Evolutionary conservation across 73 alveolate genomes (phyloP).

Genomic region (Diophrys sp.): DNA sequence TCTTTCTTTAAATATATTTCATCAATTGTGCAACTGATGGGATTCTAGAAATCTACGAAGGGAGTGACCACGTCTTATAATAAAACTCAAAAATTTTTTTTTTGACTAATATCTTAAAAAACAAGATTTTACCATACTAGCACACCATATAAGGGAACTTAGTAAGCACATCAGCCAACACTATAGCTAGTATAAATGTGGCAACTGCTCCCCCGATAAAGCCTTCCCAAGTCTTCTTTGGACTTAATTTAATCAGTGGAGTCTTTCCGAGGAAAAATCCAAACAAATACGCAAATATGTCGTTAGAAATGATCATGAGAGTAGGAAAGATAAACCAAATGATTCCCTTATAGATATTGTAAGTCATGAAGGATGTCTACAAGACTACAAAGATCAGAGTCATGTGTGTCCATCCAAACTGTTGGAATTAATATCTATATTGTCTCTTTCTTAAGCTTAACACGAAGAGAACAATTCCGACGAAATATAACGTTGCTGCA

Average conservation of each 20-base stretch:
- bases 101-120: too few species aligned
- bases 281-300: conserved; percentile 87
- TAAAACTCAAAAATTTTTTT: too few species aligned
- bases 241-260: conserved; percentile 87
- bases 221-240: conserved; percentile 99
- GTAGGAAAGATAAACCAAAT: conserved; percentile 96
- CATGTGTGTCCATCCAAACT: conserved; percentile 69
- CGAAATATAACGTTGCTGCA: conserved; percentile 68
- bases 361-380: conserved; percentile 72
- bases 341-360: conserved; percentile 90
- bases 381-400: conserved; percentile 71
- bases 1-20: neutral
- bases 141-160: neutral
- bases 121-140: neutral
- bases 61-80: neutral
- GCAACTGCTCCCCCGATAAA: conserved; percentile 79
- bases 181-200: conserved; percentile 34
- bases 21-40: neutral
- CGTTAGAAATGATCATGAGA: conserved; percentile 84
- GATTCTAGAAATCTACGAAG: neutral
- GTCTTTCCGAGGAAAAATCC: conserved; percentile 92
- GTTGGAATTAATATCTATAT: conserved; percentile 75
- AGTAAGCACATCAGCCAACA: neutral
- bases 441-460: conserved; percentile 60
- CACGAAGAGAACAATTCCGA: conserved; percentile 85